Evolutionary conservation across 2,329 filamentous ascomycete species (phyloP).

Genomic region (Cytospora leucostoma): DNA sequence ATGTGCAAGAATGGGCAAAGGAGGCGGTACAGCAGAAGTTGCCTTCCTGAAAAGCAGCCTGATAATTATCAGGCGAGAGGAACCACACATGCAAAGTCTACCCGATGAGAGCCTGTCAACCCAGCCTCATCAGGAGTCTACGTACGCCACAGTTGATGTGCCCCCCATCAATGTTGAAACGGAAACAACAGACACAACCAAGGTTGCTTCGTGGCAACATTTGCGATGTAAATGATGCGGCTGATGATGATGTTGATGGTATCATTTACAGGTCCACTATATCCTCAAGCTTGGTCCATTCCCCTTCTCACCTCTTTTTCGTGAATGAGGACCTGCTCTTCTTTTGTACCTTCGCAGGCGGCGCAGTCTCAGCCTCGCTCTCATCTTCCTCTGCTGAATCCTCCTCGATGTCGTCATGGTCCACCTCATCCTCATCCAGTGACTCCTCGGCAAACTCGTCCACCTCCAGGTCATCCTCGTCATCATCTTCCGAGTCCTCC

Average conservation of each 20-base stretch:
- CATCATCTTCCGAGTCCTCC: constrained; percentile 56
- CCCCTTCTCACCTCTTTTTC: constrained; percentile 23
- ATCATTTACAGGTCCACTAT: constrained; percentile 20
- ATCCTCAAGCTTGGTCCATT: constrained; percentile 1
- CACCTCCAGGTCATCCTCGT: constrained; percentile 39
- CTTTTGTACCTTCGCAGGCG: constrained; percentile 41
- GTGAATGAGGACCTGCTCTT: constrained; percentile 34
- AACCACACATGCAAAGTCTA: too few species aligned
- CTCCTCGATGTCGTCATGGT: constrained; percentile 40
- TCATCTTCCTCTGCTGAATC: constrained; percentile 37
- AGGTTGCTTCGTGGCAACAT: background rate
- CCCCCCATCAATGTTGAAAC: background rate
- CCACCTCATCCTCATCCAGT: constrained; percentile 39
- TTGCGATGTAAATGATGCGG: background rate
- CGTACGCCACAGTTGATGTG: background rate
- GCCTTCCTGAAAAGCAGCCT: too few species aligned
- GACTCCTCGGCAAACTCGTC: constrained; percentile 30
- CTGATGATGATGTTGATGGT: constrained; percentile 14
- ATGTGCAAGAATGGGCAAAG: too few species aligned
- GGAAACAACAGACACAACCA: background rate
- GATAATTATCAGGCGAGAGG: too few species aligned
- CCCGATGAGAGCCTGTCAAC: too few species aligned
- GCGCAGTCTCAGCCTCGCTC: constrained; percentile 36
- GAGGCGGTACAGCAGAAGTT: too few species aligned
- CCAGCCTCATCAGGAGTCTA: too few species aligned